A percentile compares a stretch with the other conserved stretches of the same genome.
Evolutionary conservation across 2,329 filamentous ascomycete genomes (phyloP).

Genomic region (Periconia digitata): DNA sequence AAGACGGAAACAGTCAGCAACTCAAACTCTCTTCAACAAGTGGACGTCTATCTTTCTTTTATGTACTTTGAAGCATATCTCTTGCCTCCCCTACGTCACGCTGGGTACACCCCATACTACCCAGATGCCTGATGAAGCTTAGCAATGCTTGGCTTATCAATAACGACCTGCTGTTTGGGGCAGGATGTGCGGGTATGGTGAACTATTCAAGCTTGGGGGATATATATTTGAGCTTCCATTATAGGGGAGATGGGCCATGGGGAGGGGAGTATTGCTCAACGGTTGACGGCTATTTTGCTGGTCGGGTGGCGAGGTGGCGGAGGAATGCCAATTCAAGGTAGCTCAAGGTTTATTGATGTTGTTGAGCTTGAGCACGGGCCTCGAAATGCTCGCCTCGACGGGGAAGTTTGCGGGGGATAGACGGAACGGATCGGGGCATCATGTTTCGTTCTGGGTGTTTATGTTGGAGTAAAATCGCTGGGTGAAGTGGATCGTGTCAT

Average conservation of each 20-base stretch:
- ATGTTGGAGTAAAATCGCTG: no score
- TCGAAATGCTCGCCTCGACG: no score
- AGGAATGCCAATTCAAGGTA: no score
- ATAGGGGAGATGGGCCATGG: no score
- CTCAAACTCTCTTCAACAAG: not conserved
- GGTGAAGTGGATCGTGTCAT: no score
- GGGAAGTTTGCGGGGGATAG: no score
- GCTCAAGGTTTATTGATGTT: no score
- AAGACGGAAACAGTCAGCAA: not conserved
- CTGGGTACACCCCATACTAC: not conserved
- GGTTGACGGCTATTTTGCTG: no score
- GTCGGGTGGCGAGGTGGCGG: not conserved
- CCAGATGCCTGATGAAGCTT: conserved; percentile 27
- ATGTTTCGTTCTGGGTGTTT: no score
- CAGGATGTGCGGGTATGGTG: conserved; percentile 9
- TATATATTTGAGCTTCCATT: no score
- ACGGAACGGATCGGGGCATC: no score
- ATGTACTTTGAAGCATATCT: not conserved
- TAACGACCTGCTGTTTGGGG: conserved; percentile 24
- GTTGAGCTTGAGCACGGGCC: not conserved
- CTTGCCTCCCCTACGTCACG: not conserved
- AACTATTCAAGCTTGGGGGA: not conserved
- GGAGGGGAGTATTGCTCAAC: no score
- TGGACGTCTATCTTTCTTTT: conserved; percentile 4
- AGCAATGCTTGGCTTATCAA: conserved; percentile 27